A percentile compares a stretch with the other conserved stretches of the same genome.
Evolutionary conservation across 2,329 filamentous ascomycete species (phyloP).

Genomic region (Sclerotinia subarctica): DNA sequence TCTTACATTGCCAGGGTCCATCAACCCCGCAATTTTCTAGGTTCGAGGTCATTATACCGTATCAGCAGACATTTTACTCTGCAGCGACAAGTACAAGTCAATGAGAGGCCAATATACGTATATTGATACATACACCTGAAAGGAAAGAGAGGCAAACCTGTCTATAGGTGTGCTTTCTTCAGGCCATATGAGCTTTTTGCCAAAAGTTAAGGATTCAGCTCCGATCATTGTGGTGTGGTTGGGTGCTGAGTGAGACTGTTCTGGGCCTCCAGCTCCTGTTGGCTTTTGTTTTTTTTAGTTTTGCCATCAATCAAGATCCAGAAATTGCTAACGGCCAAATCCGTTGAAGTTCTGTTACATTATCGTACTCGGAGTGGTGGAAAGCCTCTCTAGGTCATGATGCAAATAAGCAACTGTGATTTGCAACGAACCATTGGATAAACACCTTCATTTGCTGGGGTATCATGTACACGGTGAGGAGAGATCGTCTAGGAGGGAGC

Average conservation of each 20-base stretch:
- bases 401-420: background rate
- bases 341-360: background rate
- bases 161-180: background rate
- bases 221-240: conserved; percentile 1
- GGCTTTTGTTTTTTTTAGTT: background rate
- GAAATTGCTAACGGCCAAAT: background rate
- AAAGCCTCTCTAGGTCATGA: background rate
- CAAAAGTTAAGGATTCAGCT: conserved; percentile 9
- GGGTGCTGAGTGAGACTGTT: conserved; percentile 18
- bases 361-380: conserved; percentile 3
- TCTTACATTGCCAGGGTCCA: conserved; percentile 12
- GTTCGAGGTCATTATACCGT: conserved; percentile 16
- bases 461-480: conserved; percentile 11
- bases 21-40: conserved; percentile 15
- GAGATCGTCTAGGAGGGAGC: conserved; percentile 11
- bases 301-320: background rate
- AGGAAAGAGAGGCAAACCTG: background rate
- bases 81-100: conserved; percentile 12
- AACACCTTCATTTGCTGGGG: background rate
- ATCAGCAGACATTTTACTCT: conserved; percentile 20
- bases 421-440: conserved; percentile 7
- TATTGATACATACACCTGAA: background rate
- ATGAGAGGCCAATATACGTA: background rate
- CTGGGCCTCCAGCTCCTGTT: conserved; percentile 1
- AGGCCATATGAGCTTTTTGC: conserved; percentile 7